Evolutionary conservation across 495 filamentous ascomycete species (phyloP), one percentile per base, ranked within the genome.

Genomic region (Penicillium crystallinum): DNA sequence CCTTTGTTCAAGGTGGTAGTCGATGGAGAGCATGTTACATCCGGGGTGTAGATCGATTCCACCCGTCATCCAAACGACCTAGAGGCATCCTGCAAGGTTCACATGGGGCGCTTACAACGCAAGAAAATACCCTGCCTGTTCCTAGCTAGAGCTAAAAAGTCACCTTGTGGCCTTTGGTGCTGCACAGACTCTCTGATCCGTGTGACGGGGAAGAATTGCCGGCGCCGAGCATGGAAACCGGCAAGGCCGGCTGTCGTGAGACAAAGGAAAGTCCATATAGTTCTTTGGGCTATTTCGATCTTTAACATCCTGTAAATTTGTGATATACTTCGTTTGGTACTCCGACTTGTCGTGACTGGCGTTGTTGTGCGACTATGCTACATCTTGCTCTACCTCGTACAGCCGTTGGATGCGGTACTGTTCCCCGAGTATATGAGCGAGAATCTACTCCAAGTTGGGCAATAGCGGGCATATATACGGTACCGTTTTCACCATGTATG

Each of bases 171-270:
- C 44, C 7, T 48, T 11, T 47, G 5, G 30, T 17, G 23, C 37
- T n/a, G 29, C 48, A 48, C 19, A 33, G 38, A 49, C 54, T 48
- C 53, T 42, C 22, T 30, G 5, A 49, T 49, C 43, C 40, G 55
- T 57, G 56, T 29, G 22, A 57, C 46, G 14, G 34, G 41, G 23
- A 18, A 33, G 25, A 38, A 50, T 36, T 49, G 56, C 46, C 59
- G 55, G 52, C 54, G 42, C 52, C 52, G 43, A 62, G 55, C 53
- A 36, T 59, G 50, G 46, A 47, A 34, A 62, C 54, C 43, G 56
- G 57, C 52, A 58, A 39, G 40, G 48, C 53, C 45, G 42, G 10
- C 57, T 61, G 59, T 38, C 49, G 62, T 65, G 54, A 56, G 53
- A 65, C 62, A 43, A 11, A 49, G 37, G 21, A 50, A 27, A 34